Evolutionary conservation across 495 filamentous ascomycete genomes (phyloP), one percentile per base, ranked within the genome.

Genomic region (Neurospora sp.): DNA sequence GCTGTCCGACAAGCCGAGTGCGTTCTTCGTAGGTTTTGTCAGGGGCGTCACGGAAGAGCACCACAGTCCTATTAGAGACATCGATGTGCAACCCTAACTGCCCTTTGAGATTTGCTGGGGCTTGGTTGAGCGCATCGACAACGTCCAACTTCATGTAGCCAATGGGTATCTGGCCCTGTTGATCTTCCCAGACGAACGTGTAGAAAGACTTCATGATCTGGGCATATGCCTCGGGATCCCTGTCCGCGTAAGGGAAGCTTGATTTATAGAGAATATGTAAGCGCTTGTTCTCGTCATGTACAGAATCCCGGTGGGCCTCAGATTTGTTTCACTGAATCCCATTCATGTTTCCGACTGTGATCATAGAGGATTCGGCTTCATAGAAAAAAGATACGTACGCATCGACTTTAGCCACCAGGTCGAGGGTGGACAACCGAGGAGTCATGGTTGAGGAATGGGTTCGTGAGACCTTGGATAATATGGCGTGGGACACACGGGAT

Each of bases 211-310:
- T 80, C 73, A 87, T 79, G 44, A 88, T 80, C 37, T 81, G 74
- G 4, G 82, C 75, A 75, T 90, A 88, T 9, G 78, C 80, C 70
- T 83, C 77, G 45, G 87, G 86, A 71, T 90, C 82, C 68, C 83
- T 84, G 40, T 89, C 84, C 45, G 85, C 83, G 77, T 93, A 90
- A 6, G 92, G 91, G 78, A 93, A 93, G 79, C 91, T 93, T 74
- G 39, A 70, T 37, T 40, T 69, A 6, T 27, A 27, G 45, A 71
- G 27, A 20, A 2, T 3, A n/a, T 77, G 72, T 75, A 35, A 72
- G 75, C 73, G 68, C 59, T 61, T 2, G 22, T 35, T 35, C 45
- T 22, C 2, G 27, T 27, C 53, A 61, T 53, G 20, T 22, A 2
- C 10, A 12, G 10, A 1, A 6, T 53, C 9, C 9, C 4, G 10